Evolutionary conservation across 345 rosid genomes (phyloP).

Genomic region (Citrus trifoliata): DNA sequence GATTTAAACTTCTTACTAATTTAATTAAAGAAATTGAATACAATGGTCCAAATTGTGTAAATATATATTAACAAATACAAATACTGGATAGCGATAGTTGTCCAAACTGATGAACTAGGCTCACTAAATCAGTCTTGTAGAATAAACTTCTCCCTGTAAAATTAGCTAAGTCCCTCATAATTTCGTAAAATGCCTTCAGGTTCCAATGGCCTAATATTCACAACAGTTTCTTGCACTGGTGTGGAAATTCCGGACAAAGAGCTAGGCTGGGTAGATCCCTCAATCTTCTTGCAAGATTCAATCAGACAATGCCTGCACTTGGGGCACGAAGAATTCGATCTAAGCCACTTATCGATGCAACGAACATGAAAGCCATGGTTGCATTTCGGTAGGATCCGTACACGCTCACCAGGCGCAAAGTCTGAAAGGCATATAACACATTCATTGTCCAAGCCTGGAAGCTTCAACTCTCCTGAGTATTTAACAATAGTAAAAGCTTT

Average conservation of each 20-base stretch:
- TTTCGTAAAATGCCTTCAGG: constrained; percentile 34
- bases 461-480: constrained; percentile 2
- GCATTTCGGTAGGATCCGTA: constrained; percentile 59
- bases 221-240: constrained; percentile 6
- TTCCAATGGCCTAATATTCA: constrained; percentile 30
- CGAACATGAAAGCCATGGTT: constrained; percentile 65
- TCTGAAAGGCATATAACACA: constrained; percentile 17
- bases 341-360: constrained; percentile 69
- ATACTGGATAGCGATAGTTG: too few species aligned
- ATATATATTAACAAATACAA: too few species aligned
- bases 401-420: neutral
- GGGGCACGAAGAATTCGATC: constrained; percentile 62
- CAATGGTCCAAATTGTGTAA: neutral
- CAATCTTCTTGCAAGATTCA: constrained; percentile 31
- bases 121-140: too few species aligned
- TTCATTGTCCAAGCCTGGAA: constrained; percentile 1
- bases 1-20: too few species aligned
- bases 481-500: constrained; percentile 31
- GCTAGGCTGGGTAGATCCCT: constrained; percentile 15
- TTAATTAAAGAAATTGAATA: neutral
- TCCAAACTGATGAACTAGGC: too few species aligned
- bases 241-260: neutral
- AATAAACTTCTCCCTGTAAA: neutral
- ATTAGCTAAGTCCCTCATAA: constrained; percentile 17
- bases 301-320: constrained; percentile 50